A percentile compares a stretch with the other conserved stretches of the same genome.
Evolutionary conservation across 2,329 filamentous ascomycete genomes (phyloP).

Genomic region (Arthrinium puccinioides): DNA sequence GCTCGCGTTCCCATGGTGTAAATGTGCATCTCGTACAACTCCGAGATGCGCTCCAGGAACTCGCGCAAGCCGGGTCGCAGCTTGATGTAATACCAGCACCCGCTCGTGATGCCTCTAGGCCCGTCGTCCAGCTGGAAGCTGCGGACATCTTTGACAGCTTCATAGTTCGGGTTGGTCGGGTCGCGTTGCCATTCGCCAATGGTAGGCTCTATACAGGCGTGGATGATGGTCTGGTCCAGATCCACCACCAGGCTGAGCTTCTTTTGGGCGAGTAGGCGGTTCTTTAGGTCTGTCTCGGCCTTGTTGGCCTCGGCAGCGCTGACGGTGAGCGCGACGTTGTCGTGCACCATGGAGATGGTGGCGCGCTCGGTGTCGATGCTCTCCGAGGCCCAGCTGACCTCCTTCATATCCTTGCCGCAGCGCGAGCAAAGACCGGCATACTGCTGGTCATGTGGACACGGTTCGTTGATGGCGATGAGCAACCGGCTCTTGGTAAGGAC

Average conservation of each 20-base stretch:
- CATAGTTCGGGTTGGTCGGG: conserved; percentile 80
- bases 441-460: conserved; percentile 85
- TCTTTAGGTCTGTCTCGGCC: conserved; percentile 81
- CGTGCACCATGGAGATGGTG: conserved; percentile 90
- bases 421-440: conserved; percentile 85
- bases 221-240: conserved; percentile 96
- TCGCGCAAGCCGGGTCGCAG: conserved; percentile 77
- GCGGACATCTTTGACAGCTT: conserved; percentile 80
- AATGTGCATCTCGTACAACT: conserved; percentile 89
- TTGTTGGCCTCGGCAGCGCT: conserved; percentile 73
- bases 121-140: conserved; percentile 89
- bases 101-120: conserved; percentile 57
- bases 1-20: conserved; percentile 98
- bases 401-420: conserved; percentile 95
- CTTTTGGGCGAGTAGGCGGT: conserved; percentile 67
- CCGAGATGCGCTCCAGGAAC: conserved; percentile 71
- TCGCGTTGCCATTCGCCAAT: conserved; percentile 94
- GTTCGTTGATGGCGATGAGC: conserved; percentile 76
- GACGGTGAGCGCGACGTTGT: conserved; percentile 80
- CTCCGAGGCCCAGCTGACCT: conserved; percentile 77
- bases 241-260: conserved; percentile 94
- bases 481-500: conserved; percentile 51
- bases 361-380: conserved; percentile 75
- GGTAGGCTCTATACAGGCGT: conserved; percentile 94
- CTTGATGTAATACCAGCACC: conserved; percentile 98